A percentile compares a stretch with the other conserved stretches of the same genome.
phyloP scores from a whole-genome alignment of 805 yeast genomes.

The Priceomyces castillae region DNA sequence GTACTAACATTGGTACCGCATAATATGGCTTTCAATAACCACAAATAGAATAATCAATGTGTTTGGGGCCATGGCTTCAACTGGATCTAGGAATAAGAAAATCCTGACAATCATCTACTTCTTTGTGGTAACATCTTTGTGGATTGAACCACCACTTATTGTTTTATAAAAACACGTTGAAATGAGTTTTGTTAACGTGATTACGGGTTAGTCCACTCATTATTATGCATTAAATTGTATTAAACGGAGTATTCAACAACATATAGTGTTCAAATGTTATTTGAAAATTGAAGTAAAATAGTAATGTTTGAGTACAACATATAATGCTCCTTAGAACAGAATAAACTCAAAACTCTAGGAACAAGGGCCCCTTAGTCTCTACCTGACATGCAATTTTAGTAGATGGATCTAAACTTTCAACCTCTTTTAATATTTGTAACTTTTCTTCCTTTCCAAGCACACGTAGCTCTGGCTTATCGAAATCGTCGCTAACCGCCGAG shows the following conservation, averaged over 20 bases:
- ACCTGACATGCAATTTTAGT: constrained; percentile 17
- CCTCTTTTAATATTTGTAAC: constrained; percentile 19
- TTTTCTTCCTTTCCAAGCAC: constrained; percentile 24
- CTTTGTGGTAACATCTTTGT: background rate
- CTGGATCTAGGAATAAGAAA: too few relatives aligned
- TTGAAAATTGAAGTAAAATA: too few relatives aligned
- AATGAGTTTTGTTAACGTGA: too few relatives aligned
- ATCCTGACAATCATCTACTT: background rate
- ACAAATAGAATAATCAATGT: background rate
- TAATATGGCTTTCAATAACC: background rate
- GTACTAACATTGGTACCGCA: background rate
- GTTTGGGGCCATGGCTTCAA: background rate
- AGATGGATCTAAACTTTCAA: constrained; percentile 14
- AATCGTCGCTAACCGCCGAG: constrained; percentile 3
- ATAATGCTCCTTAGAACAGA: too few relatives aligned
- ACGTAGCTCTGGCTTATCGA: constrained; percentile 21
- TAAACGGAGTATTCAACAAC: too few relatives aligned
- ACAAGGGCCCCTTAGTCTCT: constrained; percentile 18
- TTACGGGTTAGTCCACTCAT: too few relatives aligned
- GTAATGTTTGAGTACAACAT: too few relatives aligned
- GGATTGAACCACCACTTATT: background rate
- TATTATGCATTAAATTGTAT: too few relatives aligned
- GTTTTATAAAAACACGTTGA: too few relatives aligned
- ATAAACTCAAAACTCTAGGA: constrained; percentile 22
- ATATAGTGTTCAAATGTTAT: too few relatives aligned